Evolutionary conservation across 1,284 basidiomycete genomes (phyloP), one percentile per base, ranked within the genome.

Genomic region (Acaromyces ingoldii): DNA sequence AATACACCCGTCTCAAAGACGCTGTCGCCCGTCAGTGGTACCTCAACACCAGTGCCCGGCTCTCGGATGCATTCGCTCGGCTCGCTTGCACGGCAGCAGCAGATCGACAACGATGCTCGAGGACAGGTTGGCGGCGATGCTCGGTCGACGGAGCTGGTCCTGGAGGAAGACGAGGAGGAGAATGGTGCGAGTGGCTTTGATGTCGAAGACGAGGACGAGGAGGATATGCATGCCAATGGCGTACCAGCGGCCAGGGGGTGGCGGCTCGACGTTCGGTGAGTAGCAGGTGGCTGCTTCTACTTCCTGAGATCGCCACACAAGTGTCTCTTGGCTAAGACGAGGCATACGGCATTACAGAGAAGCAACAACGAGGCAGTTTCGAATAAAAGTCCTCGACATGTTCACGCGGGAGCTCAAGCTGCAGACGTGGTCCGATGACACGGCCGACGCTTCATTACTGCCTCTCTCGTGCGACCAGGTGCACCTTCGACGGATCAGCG

Each of bases 171-270:
- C 6, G 31, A 50, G 11, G 60, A 63, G 37, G 65, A 52, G 33
- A 11, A 19, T 13, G 48, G 38, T n/a, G 29, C 33, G 11, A 17
- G 25, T 7, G 48, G 48, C 19, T 64, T 64, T 42, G 69, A 71
- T 34, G 41, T 54, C 7, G 47, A 63, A 15, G 70, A 72, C 48
- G 68, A 62, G 17, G 63, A 69, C 29, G 72, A 72, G 43, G 70
- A 72, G 17, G 72, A 74, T 47, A 72, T 74, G 70, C 72, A 74
- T 25, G 72, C 72, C n/a, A 58, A 62, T 19, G 72, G 72, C 7
- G 58, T 74, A 3, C 72, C 72, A 1, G 70, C 70, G 1, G 72
- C 72, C 2, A 58, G 70, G 28, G 68, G 68, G 6, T 71, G 61
- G 62, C 48, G 56, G 13, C 57, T 72, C 29, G 64, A 71, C 30